Percentiles rank a stretch among this genome's conserved stretches.
These are phyloP conservation scores for Colletotrichum lini DNA, from an alignment of 2,329 filamentous ascomycete species.

Conservation along the genomic window DNA sequence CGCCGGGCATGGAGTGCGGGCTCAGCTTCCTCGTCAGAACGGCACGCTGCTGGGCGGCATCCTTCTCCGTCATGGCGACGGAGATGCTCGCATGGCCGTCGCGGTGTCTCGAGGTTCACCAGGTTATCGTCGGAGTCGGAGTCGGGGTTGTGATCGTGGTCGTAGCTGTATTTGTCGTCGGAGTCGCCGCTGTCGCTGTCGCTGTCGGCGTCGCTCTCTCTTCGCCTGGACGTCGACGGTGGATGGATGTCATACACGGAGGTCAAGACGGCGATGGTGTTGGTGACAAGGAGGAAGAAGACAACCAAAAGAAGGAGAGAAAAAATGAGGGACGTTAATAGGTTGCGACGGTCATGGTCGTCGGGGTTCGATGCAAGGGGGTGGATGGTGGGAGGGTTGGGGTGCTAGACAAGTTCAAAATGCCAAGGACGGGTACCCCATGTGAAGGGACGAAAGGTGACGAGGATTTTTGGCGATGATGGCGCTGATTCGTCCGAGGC, in stretches of 20 bases:
- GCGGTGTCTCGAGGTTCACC: background rate
- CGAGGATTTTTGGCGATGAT: conserved; percentile 34
- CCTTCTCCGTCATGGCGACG: conserved; percentile 45
- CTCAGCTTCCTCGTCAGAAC: conserved; percentile 35
- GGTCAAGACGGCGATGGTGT: background rate
- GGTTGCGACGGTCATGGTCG: conserved; percentile 29
- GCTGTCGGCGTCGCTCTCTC: background rate
- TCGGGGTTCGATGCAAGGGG: conserved; percentile 33
- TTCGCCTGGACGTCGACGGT: background rate
- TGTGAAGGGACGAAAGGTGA: conserved; percentile 40
- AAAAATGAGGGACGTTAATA: conserved; percentile 24
- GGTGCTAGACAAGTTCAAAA: conserved; percentile 21
- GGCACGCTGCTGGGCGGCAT: conserved; percentile 39
- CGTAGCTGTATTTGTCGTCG: background rate
- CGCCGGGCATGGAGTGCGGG: conserved; percentile 37
- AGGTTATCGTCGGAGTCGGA: background rate
- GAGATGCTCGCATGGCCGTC: conserved; percentile 43
- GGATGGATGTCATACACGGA: background rate
- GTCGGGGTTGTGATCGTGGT: background rate
- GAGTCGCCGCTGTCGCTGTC: background rate
- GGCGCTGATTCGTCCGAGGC: conserved; percentile 39
- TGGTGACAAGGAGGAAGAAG: background rate
- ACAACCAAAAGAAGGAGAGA: background rate
- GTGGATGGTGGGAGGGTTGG: conserved; percentile 9
- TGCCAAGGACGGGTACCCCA: conserved; percentile 20